These are phyloP conservation scores for Eremothecium sinecaudum DNA, from an alignment of 1,139 yeast species.

Conservation along the genomic window DNA sequence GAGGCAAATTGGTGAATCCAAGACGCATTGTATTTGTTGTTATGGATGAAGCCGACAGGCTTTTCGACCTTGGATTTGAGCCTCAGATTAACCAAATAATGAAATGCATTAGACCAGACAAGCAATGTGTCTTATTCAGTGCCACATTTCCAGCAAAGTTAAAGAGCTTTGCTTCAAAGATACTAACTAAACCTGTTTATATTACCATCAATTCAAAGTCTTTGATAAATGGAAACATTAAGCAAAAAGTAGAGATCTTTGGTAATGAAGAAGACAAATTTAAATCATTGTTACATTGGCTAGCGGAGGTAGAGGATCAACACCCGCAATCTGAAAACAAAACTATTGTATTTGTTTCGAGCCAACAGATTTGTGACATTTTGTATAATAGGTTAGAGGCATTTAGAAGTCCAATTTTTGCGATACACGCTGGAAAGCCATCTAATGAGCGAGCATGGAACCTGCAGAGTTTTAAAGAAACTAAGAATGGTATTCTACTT, in stretches of 20 bases:
- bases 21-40: constrained; percentile 69
- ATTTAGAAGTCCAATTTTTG: constrained; percentile 49
- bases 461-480: constrained; percentile 59
- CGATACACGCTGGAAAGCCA: constrained; percentile 90
- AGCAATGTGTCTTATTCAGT: constrained; percentile 86
- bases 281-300: constrained; percentile 38
- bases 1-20: constrained; percentile 67
- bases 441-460: constrained; percentile 76
- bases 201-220: constrained; percentile 77
- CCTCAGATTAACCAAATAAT: constrained; percentile 87
- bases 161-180: constrained; percentile 62
- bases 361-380: constrained; percentile 73
- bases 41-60: constrained; percentile 92
- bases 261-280: constrained; percentile 46
- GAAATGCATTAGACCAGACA: constrained; percentile 70
- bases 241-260: constrained; percentile 60
- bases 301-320: constrained; percentile 18
- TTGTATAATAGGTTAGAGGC: constrained; percentile 49
- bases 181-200: constrained; percentile 56
- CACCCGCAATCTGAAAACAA: constrained; percentile 38
- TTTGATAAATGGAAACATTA: constrained; percentile 73
- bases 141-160: constrained; percentile 87
- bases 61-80: constrained; percentile 96
- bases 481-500: constrained; percentile 48
- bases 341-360: constrained; percentile 73